Evolutionary conservation across 2,329 filamentous ascomycete species (phyloP).

Genomic region (Ophiostoma ips): DNA sequence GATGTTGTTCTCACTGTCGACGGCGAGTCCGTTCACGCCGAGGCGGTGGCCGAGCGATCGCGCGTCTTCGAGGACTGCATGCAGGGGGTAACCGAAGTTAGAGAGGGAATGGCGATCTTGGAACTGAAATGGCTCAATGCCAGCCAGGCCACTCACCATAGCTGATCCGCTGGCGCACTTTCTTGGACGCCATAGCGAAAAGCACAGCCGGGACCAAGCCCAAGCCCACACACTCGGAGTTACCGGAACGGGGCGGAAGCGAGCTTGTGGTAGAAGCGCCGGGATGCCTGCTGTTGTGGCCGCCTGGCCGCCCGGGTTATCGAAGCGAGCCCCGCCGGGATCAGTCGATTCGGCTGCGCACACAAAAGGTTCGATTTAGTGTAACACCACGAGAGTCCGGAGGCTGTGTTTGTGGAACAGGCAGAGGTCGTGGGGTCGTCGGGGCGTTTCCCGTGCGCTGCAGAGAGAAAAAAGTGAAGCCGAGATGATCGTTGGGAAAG

Average conservation of each 20-base stretch:
- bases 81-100: no score
- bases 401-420: not conserved
- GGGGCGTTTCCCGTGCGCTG: no score
- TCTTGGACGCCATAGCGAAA: constrained; percentile 40
- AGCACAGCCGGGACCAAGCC: not conserved
- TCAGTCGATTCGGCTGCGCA: not conserved
- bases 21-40: constrained; percentile 85
- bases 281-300: constrained; percentile 1
- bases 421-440: no score
- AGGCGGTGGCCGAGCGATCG: constrained; percentile 71
- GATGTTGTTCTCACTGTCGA: constrained; percentile 70
- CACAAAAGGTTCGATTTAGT: not conserved
- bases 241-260: not conserved
- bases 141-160: constrained; percentile 38
- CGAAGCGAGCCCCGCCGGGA: not conserved
- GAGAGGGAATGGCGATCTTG: not conserved
- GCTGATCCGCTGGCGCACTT: constrained; percentile 51
- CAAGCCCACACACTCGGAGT: not conserved
- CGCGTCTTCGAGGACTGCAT: constrained; percentile 43
- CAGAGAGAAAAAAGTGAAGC: no score
- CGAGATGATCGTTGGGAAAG: not conserved
- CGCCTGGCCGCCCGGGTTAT: constrained; percentile 3
- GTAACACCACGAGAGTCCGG: not conserved
- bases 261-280: not conserved
- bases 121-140: not conserved